A percentile compares a stretch with the other conserved stretches of the same genome.
Evolutionary conservation across 2,329 filamentous ascomycete genomes (phyloP).

Genomic region (Madurella mycetomatis): DNA sequence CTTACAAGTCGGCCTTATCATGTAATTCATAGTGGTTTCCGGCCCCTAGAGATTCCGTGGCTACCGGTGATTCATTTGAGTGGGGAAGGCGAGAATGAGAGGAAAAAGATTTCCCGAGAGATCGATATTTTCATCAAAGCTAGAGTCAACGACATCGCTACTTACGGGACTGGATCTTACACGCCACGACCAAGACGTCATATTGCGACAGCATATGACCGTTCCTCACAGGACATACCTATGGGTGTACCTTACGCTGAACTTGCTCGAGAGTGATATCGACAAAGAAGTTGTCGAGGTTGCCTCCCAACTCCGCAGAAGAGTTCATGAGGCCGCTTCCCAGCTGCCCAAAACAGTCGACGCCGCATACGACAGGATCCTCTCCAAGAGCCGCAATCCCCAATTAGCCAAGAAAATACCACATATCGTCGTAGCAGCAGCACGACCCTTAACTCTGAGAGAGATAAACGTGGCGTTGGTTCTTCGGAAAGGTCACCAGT

Average conservation of each 20-base stretch:
- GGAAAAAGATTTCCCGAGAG: constrained; percentile 27
- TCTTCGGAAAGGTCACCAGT: background rate
- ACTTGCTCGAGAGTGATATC: constrained; percentile 8
- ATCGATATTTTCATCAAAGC: constrained; percentile 32
- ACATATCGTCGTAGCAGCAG: constrained; percentile 16
- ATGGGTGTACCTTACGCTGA: constrained; percentile 29
- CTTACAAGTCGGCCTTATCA: constrained; percentile 32
- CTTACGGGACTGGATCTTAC: constrained; percentile 15
- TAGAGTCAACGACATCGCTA: constrained; percentile 9
- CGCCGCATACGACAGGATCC: constrained; percentile 27
- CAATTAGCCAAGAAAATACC: constrained; percentile 10
- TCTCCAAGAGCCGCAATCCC: constrained; percentile 12
- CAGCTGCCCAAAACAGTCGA: constrained; percentile 22
- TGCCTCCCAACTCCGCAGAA: no score
- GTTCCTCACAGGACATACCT: constrained; percentile 36
- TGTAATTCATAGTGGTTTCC: constrained; percentile 23
- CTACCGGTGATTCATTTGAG: constrained; percentile 6
- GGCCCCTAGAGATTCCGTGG: background rate
- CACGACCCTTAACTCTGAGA: constrained; percentile 15
- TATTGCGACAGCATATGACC: constrained; percentile 27
- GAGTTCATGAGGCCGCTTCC: constrained; percentile 11
- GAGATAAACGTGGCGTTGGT: constrained; percentile 21
- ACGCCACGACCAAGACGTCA: constrained; percentile 10
- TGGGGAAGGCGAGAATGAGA: constrained; percentile 29
- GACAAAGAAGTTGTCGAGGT: no score